Conservation (phyloP, 2,329 filamentous ascomycete genomes). For the Periconia digitata region DNA sequence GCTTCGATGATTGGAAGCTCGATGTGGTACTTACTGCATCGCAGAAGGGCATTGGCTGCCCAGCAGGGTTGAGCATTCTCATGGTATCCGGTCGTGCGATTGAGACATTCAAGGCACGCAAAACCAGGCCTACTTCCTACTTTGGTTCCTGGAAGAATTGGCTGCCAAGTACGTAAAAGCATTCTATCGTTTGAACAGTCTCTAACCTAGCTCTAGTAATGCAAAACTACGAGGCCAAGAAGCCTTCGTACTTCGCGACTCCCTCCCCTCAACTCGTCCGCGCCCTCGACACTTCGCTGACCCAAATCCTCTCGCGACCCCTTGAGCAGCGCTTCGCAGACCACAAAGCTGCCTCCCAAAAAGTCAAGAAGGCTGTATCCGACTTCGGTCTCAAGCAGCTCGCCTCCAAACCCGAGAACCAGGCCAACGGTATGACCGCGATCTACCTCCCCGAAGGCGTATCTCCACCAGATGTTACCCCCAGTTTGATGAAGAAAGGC, state of each 20-base stretch:
- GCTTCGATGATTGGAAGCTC: slow-evolving; percentile 91
- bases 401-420: slow-evolving; percentile 80
- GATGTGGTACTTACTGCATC: slow-evolving; percentile 92
- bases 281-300: slow-evolving; percentile 86
- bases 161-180: slow-evolving; percentile 69
- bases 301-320: slow-evolving; percentile 79
- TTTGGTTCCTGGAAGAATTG: slow-evolving; percentile 98
- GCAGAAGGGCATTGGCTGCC: slow-evolving; percentile 95
- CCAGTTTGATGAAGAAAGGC: slow-evolving; percentile 80
- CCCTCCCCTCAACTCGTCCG: slow-evolving; percentile 92
- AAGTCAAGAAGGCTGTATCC: slow-evolving; percentile 79
- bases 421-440: slow-evolving; percentile 97
- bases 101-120: slow-evolving; percentile 74
- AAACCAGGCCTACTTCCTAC: slow-evolving; percentile 81
- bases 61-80: slow-evolving; percentile 89
- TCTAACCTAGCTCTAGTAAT: slow-evolving; percentile 64
- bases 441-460: slow-evolving; percentile 90
- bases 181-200: background rate
- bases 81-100: slow-evolving; percentile 92
- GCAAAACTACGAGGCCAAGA: slow-evolving; percentile 98
- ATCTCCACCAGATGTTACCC: slow-evolving; percentile 78
- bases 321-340: slow-evolving; percentile 79
- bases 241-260: slow-evolving; percentile 96
- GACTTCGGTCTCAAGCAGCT: slow-evolving; percentile 86
- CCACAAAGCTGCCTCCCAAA: slow-evolving; percentile 78